These are phyloP conservation scores for Wickerhamomyces bovis DNA, from an alignment of 805 yeast genomes.

Conservation along the genomic window DNA sequence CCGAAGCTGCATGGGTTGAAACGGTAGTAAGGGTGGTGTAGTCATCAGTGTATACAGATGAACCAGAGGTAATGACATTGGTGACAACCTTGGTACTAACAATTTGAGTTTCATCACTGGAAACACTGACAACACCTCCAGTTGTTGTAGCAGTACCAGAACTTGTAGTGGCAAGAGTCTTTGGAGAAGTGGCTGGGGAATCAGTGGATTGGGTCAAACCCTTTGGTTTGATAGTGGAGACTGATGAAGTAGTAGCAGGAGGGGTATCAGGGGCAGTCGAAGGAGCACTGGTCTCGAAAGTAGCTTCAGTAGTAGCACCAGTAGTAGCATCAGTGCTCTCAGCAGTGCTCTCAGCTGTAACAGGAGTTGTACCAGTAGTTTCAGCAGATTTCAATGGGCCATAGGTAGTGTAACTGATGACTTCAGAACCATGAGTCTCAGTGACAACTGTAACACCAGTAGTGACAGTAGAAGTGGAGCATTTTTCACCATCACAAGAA, in stretches of 20 bases:
- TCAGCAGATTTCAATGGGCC: conserved; percentile 8
- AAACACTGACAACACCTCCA: conserved; percentile 1
- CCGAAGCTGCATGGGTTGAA: conserved; percentile 15
- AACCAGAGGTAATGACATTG: conserved; percentile 27
- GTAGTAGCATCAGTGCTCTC: background rate
- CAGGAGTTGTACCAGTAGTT: background rate
- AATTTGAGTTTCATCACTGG: conserved; percentile 20
- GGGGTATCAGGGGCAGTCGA: background rate
- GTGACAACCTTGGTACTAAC: conserved; percentile 16
- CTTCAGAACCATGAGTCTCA: conserved; percentile 25
- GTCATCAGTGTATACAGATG: background rate
- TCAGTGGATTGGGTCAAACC: background rate
- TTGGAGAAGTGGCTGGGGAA: background rate
- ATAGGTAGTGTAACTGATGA: conserved; percentile 10
- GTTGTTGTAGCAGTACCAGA: background rate
- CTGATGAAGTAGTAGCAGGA: background rate
- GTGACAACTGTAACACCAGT: conserved; percentile 31
- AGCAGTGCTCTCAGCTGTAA: background rate
- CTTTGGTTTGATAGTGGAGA: background rate
- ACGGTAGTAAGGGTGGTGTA: background rate
- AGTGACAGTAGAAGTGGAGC: conserved; percentile 27
- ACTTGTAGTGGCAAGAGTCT: background rate
- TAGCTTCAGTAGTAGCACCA: background rate
- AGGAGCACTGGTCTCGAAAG: background rate
- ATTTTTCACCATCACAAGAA: conserved; percentile 28